Evolutionary conservation across 169 alveolate genomes (phyloP).

Genomic region (Eimeria sp.): DNA sequence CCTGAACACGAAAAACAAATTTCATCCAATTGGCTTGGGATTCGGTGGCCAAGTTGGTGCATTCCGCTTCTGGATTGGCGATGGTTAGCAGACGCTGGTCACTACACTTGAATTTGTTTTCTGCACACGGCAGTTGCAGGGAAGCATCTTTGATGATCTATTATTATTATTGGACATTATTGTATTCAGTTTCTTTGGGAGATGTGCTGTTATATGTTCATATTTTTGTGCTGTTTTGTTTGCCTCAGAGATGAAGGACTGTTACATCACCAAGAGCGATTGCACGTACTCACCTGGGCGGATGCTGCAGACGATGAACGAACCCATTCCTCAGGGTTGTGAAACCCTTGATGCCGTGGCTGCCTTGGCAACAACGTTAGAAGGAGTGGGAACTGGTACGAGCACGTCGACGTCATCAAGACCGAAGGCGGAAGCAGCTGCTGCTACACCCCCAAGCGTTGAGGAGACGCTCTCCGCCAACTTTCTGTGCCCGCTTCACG

Average conservation of each 20-base stretch:
- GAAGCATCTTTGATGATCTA: no score
- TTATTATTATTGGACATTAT: no score
- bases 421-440: conserved; percentile 44
- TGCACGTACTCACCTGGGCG: conserved; percentile 82
- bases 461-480: conserved; percentile 44
- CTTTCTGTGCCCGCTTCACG: conserved; percentile 69
- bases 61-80: conserved; percentile 83
- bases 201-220: neutral
- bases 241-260: conserved; percentile 74
- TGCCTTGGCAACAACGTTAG: neutral
- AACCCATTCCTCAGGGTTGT: conserved; percentile 36
- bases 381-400: neutral
- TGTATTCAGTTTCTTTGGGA: no score
- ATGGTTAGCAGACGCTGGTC: conserved; percentile 58
- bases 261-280: conserved; percentile 82
- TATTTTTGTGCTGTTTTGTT: neutral
- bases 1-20: conserved; percentile 76
- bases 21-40: conserved; percentile 82
- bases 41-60: conserved; percentile 85
- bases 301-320: conserved; percentile 70
- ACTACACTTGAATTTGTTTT: neutral
- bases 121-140: neutral
- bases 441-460: neutral
- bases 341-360: neutral
- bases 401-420: neutral